phyloP scores from a whole-genome alignment of 2,329 filamentous ascomycete genomes.

The Canariomyces notabilis region DNA sequence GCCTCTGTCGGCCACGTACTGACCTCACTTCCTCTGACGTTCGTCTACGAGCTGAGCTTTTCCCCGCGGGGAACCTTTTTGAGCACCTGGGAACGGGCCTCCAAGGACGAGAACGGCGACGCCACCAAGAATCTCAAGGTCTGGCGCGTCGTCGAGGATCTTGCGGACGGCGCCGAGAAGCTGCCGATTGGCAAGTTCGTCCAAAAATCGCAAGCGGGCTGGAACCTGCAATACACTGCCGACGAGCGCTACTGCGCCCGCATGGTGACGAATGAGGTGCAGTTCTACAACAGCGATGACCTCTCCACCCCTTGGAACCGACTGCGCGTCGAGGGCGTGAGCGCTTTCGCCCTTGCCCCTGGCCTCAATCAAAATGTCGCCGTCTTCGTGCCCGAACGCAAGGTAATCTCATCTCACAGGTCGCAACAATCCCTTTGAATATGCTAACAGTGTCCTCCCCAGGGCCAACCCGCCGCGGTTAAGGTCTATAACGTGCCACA shows the following conservation, averaged over 20 bases:
- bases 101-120: conserved; percentile 89
- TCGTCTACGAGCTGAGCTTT: conserved; percentile 92
- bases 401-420: conserved; percentile 52
- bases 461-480: conserved; percentile 90
- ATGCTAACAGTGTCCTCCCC: conserved; percentile 4
- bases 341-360: conserved; percentile 84
- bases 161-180: conserved; percentile 57
- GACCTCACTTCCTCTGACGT: conserved; percentile 68
- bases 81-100: conserved; percentile 92
- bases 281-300: conserved; percentile 89
- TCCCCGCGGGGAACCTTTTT: conserved; percentile 88
- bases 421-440: background rate
- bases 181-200: conserved; percentile 83
- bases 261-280: conserved; percentile 92
- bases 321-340: conserved; percentile 82
- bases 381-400: conserved; percentile 91
- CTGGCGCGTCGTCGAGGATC: conserved; percentile 77
- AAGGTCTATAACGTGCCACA: conserved; percentile 92
- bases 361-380: conserved; percentile 88
- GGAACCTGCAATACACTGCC: conserved; percentile 94
- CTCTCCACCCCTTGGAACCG: conserved; percentile 90
- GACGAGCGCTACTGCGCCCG: conserved; percentile 94
- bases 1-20: conserved; percentile 69
- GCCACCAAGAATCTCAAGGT: conserved; percentile 96
- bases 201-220: conserved; percentile 90